Percentiles rank a stretch among this genome's conserved stretches.
These are phyloP conservation scores for Lepidium didymum DNA, from an alignment of 345 rosid species.

Conservation along the genomic window DNA sequence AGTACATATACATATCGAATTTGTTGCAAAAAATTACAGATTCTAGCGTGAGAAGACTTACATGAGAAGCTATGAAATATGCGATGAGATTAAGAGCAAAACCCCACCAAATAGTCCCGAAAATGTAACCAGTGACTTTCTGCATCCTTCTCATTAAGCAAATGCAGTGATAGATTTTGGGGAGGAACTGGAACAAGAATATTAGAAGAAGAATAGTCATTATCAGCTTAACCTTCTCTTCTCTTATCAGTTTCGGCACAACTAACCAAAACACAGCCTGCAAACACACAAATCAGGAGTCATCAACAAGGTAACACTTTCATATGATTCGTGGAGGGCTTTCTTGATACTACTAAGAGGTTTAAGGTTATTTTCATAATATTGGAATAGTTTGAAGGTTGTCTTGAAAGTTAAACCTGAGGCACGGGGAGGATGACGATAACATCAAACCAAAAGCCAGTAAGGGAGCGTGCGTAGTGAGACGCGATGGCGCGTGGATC, in stretches of 20 bases:
- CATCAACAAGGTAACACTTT: neutral
- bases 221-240: conserved; percentile 52
- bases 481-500: conserved; percentile 67
- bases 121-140: conserved; percentile 86
- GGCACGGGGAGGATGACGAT: conserved; percentile 87
- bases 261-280: conserved; percentile 80
- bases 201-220: conserved; percentile 54
- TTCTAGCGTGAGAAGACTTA: conserved; percentile 27
- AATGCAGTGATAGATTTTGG: conserved; percentile 84
- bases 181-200: conserved; percentile 50
- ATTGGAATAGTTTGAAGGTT: neutral
- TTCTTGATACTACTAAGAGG: neutral
- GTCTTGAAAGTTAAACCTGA: conserved; percentile 47
- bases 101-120: conserved; percentile 98
- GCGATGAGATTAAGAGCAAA: conserved; percentile 86
- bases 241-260: conserved; percentile 57
- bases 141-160: conserved; percentile 71
- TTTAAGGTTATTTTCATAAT: neutral
- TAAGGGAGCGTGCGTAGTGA: conserved; percentile 56
- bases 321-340: neutral
- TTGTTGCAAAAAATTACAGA: neutral
- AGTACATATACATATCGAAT: neutral
- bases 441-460: conserved; percentile 82
- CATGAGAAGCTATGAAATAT: conserved; percentile 89
- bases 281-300: conserved; percentile 10